Base-by-base conservation (phyloP, 352 stramenopile genomes). In the Discostella stelligera region DNA sequence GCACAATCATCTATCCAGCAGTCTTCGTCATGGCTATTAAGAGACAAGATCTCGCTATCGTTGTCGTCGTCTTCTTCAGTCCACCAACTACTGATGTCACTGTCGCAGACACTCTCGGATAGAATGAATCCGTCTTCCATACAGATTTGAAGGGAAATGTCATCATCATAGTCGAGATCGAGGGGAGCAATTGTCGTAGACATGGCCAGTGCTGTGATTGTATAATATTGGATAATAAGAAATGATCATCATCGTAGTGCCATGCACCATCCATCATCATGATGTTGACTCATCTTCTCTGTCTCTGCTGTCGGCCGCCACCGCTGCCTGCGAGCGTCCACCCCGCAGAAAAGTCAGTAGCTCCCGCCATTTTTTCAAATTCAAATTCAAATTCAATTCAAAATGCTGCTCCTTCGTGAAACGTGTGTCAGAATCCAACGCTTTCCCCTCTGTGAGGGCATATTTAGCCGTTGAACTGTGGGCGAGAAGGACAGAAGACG, bases 61-160 rank as follows among this genome's bases (percentile, higher is more conserved):
- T 44, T 8, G 11, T 44, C 37, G 2, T 44, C 37, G 37, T 44
- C 37, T 14, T 44, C 37, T 14, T 44, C 37, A 10, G 37, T 44
- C 37, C 37, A 44, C 37, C 37, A 44, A 44, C 37, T 44, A 8
- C 37, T 44, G 7, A 44, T 44, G 37, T 44, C 37, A 44, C n/a
- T 27, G 14, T 27, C n/a, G 14, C n/a, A 27, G 49, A 55, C 49
- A 55, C 49, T 55, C 21, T 55, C n/a, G 10, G 49, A 55, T 55
- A 55, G 10, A 7, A 32, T 9, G 23, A 30, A 30, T 4, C 21
- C 16, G 23, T 60, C n/a, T 3, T 60, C 21, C 7, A 11, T 44
- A 8, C 37, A 44, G 7, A 44, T 44, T 2, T 44, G 7, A 44
- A 44, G 13, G 7, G 37, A 44, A 14, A 44, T 44, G 13, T 44